Evolutionary conservation across 2,329 filamentous ascomycete genomes (phyloP).

Genomic region (Phialophora verrucosa): DNA sequence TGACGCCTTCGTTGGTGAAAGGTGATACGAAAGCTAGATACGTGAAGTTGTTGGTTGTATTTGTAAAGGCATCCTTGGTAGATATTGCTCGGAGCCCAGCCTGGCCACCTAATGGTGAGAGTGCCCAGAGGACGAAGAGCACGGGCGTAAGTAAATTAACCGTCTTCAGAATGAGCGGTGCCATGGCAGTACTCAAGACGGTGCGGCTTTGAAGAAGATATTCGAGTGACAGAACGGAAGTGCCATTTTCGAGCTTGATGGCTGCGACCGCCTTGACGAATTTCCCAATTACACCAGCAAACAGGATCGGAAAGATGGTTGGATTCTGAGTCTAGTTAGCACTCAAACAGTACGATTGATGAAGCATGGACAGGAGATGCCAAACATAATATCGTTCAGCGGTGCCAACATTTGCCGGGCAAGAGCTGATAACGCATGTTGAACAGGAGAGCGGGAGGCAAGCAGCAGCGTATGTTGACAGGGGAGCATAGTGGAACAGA

Average conservation of each 20-base stretch:
- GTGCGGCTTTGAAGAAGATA: constrained; percentile 15
- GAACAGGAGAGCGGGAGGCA: too few relatives aligned
- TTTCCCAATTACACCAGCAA: constrained; percentile 18
- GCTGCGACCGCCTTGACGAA: constrained; percentile 16
- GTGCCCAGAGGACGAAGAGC: constrained; percentile 14
- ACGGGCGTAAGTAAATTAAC: constrained; percentile 10
- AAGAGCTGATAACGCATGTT: too few relatives aligned
- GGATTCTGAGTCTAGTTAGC: constrained; percentile 14
- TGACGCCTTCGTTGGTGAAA: constrained; percentile 13
- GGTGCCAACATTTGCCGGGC: too few relatives aligned
- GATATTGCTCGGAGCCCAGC: constrained; percentile 17
- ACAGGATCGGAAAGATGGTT: constrained; percentile 27
- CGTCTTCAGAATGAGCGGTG: constrained; percentile 9
- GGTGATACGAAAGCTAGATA: constrained; percentile 17
- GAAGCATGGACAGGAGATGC: neutral
- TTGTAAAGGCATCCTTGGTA: constrained; percentile 9
- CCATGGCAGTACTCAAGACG: constrained; percentile 11
- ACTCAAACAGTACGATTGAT: neutral
- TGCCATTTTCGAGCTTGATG: constrained; percentile 12
- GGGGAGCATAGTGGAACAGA: neutral
- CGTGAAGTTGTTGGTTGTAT: constrained; percentile 15
- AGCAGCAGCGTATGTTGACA: neutral
- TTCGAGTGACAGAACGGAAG: constrained; percentile 14
- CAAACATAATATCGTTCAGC: neutral
- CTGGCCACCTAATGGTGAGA: constrained; percentile 16